Conservation (phyloP, 768 basidiomycete species). For the Galerina marginata region DNA sequence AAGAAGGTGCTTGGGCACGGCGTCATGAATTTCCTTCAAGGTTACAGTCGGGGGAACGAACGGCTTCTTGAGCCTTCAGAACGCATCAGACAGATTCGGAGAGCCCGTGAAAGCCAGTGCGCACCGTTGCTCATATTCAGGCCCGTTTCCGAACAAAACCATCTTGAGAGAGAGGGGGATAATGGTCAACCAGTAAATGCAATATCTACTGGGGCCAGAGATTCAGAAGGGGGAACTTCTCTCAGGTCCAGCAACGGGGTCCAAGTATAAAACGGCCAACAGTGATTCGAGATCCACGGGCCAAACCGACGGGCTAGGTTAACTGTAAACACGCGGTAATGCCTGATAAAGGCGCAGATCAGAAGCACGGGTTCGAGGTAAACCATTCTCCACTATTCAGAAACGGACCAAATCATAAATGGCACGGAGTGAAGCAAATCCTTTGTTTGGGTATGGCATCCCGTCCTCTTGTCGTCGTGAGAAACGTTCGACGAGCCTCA, state of each 20-base stretch:
- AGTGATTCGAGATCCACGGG: not conserved
- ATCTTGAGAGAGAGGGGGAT: slow-evolving; percentile 2
- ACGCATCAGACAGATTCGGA: not conserved
- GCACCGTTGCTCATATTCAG: slow-evolving; percentile 47
- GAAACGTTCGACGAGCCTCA: not conserved
- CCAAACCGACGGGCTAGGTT: not conserved
- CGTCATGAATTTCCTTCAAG: slow-evolving; percentile 59
- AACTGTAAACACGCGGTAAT: no score
- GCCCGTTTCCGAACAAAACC: slow-evolving; percentile 32
- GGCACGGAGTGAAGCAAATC: slow-evolving; percentile 4
- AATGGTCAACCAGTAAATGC: slow-evolving; percentile 7
- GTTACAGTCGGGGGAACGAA: slow-evolving; percentile 55
- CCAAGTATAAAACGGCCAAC: slow-evolving; percentile 3
- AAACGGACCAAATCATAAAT: not conserved
- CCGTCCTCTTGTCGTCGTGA: slow-evolving; percentile 2
- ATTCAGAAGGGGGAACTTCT: slow-evolving; percentile 7
- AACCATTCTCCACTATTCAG: not conserved
- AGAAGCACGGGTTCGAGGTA: slow-evolving; percentile 9
- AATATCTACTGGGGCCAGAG: slow-evolving; percentile 9
- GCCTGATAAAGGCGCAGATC: not conserved
- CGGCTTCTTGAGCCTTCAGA: slow-evolving; percentile 43
- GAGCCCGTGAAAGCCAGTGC: not conserved
- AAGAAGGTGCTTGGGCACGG: slow-evolving; percentile 59
- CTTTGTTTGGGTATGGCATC: not conserved
- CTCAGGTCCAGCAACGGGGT: slow-evolving; percentile 6